Evolutionary conservation across 345 rosid genomes (phyloP), one percentile per base, ranked within the genome.

Genomic region (Luvunga scandens): DNA sequence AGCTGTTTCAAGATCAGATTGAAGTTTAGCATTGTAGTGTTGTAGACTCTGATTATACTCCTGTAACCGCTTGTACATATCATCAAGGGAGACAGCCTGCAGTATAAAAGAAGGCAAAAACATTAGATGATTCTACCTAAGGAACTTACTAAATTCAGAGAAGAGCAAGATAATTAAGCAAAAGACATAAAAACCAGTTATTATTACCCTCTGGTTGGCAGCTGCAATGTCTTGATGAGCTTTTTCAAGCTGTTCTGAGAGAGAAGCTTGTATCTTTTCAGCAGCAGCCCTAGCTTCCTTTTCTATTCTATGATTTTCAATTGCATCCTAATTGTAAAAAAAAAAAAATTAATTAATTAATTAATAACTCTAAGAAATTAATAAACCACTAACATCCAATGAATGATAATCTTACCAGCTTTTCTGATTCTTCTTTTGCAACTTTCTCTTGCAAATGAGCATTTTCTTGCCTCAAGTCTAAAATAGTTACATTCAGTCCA

Each of bases 31-130:
- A 76, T 90, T 96, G 81, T 91, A 92, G 78, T 90, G 97, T 64
- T 91, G 99, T 73, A 96, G 84, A 82, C 91, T 92, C 34, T 87
- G 82, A 82, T 94, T 90, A 82, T 96, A 96, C 81, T 91, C 98
- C 81, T 94, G 97, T 79, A 87, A 72, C 75, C 91, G 90, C 82
- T 91, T 96, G 86, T 88, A 88, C 85, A 84, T 89, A 72, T 90
- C 93, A 55, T 91, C 95, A 56, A 88, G 89, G 24, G 94, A 83
- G n/a, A 66, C 75, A 53, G 84, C 89, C 99, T 94, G 84, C 67
- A 86, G 38, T 75, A 56, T 80, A 64, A 48, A 69, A n/a, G 10
- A 18, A 71, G 31, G 45, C 57, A 42, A 66, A 59, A 45, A 59
- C 53, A 38, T 69, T 18, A 72, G 53, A 69, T 53, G 25, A 39